Base-by-base conservation (phyloP, 352 stramenopile species). In the Thalassiosira exigua region DNA sequence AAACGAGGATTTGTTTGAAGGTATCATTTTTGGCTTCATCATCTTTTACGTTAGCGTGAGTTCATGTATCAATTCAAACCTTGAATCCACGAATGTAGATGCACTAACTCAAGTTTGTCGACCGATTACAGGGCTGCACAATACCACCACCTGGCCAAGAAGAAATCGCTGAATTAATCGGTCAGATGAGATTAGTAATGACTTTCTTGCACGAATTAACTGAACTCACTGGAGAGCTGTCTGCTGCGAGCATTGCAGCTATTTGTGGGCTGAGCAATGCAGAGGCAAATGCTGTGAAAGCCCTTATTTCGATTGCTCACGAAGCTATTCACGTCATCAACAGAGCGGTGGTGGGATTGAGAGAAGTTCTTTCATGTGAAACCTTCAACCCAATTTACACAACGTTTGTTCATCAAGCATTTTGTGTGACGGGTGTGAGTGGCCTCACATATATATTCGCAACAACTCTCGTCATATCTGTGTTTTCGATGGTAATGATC, bases 31-130 rank as follows among this genome's bases (percentile, higher is more conserved):
- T 53, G 39, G 26, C 0, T 75, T 82, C 26, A 3, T 72, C 11
- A 69, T 82, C 7, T 85, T 67, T 41, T 85, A 85, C 39, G 67
- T 85, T 7, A 75, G 51, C 33, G 64, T 60, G 51, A 54, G 58
- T 54, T 53, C 4, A 60, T 3, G 26, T 17, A 22, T 36, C 24
- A n/a, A n/a, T 30, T n/a, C 12, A 53, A 30, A 24, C 4, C 56
- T 11, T 66, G 32, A 14, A 62, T 24, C n/a, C n/a, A n/a, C n/a
- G n/a, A n/a, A n/a, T n/a, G n/a, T n/a, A n/a, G n/a, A n/a, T n/a
- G n/a, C n/a, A n/a, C n/a, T n/a, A n/a, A n/a, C n/a, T n/a, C n/a
- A n/a, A n/a, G n/a, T n/a, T n/a, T n/a, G n/a, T n/a, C n/a, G n/a
- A n/a, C n/a, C n/a, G n/a, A 19, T 57, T 19, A 26, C 32, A 33